A percentile compares a stretch with the other conserved stretches of the same genome.
Evolutionary conservation across 2,329 filamentous ascomycete genomes (phyloP).

Genomic region (Fusarium sp.): DNA sequence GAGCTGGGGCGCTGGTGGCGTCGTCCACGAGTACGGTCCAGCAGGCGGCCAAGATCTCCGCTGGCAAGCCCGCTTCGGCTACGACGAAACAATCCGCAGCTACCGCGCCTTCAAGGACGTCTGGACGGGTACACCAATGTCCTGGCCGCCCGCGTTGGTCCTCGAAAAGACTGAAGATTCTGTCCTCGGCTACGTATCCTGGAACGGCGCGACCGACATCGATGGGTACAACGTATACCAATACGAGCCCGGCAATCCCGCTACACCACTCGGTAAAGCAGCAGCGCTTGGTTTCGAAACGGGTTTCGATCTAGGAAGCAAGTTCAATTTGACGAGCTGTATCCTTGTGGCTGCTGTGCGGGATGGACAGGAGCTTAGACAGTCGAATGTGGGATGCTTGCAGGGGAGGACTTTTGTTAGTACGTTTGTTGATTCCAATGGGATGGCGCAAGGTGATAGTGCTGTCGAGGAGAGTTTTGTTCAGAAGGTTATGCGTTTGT

Average conservation of each 20-base stretch:
- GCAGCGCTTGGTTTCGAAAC: constrained; percentile 40
- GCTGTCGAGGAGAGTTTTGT: neutral
- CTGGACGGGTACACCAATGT: constrained; percentile 40
- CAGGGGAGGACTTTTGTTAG: constrained; percentile 30
- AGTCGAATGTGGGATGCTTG: constrained; percentile 40
- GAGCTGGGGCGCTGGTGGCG: constrained; percentile 39
- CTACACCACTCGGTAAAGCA: constrained; percentile 6
- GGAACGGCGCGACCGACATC: constrained; percentile 46
- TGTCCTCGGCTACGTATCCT: constrained; percentile 36
- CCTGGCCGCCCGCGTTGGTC: constrained; percentile 30
- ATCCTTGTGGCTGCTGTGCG: constrained; percentile 37
- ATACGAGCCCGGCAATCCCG: neutral
- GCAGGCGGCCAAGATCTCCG: constrained; percentile 36
- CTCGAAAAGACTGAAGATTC: constrained; percentile 14
- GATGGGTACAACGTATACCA: constrained; percentile 41
- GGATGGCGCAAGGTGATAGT: neutral
- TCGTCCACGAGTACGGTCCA: constrained; percentile 43
- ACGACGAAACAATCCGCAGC: constrained; percentile 30
- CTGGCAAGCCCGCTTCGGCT: constrained; percentile 43
- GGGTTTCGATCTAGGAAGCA: constrained; percentile 29
- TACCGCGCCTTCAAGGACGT: constrained; percentile 43
- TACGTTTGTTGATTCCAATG: constrained; percentile 12
- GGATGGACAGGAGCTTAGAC: constrained; percentile 28
- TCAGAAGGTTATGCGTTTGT: constrained; percentile 23
- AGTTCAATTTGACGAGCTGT: constrained; percentile 33